Evolutionary conservation across 345 rosid species (phyloP).

Genomic region (Dipteronia dyeriana): DNA sequence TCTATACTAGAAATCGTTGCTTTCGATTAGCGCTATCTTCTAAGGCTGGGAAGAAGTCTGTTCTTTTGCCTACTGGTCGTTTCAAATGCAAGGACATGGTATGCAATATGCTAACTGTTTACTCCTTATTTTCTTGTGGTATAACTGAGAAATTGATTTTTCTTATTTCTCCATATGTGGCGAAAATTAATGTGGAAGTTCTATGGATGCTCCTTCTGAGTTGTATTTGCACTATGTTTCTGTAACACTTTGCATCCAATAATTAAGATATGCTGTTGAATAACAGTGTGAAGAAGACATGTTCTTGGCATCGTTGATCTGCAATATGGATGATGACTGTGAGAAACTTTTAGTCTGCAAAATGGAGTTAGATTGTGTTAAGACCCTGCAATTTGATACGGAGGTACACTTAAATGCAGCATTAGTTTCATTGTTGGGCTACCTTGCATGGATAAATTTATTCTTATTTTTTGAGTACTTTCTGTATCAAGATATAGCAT

Average conservation of each 20-base stretch:
- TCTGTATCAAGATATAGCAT: not conserved
- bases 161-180: not conserved
- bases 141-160: slow-evolving; percentile 1
- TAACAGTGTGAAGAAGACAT: slow-evolving; percentile 75
- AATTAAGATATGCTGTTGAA: slow-evolving; percentile 23
- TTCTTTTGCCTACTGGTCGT: slow-evolving; percentile 83
- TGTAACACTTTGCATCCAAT: not conserved
- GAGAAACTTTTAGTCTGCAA: slow-evolving; percentile 88
- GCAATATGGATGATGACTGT: slow-evolving; percentile 76
- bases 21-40: slow-evolving; percentile 90
- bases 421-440: slow-evolving; percentile 19
- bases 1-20: slow-evolving; percentile 92
- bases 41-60: slow-evolving; percentile 83
- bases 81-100: slow-evolving; percentile 86
- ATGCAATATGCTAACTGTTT: slow-evolving; percentile 44
- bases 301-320: slow-evolving; percentile 88
- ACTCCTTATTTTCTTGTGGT: not conserved
- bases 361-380: slow-evolving; percentile 83
- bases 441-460: not conserved
- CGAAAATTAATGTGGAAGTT: not conserved
- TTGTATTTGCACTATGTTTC: not conserved
- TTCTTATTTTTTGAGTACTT: not conserved
- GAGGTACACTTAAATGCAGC: slow-evolving; percentile 53
- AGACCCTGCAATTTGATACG: slow-evolving; percentile 83
- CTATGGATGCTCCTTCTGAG: not conserved